Evolutionary conservation across 768 basidiomycete species (phyloP), one percentile per base, ranked within the genome.

Genomic region (Tylopilus balloui): DNA sequence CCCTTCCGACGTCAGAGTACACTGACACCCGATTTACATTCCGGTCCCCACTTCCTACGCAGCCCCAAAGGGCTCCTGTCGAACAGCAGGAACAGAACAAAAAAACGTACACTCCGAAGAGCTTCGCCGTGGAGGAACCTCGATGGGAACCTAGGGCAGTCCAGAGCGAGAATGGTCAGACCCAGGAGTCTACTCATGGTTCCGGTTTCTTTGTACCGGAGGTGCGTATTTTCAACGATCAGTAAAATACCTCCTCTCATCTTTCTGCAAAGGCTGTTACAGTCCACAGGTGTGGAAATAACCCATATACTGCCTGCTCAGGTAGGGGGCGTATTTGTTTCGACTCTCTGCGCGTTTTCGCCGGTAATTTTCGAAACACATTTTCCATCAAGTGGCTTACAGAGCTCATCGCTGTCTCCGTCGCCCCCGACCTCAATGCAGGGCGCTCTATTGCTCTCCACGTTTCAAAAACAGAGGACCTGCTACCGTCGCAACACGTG

Each of bases 361-460:
- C 19, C 0, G 0, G 0, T 3, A 1, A 11, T 20, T 4, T 3
- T 17, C 25, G 27, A 1, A 1, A 5, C 1, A 4, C 0, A 3
- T 2, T 50, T 10, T 28, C 48, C 13, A 0, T 11, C 5, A 14
- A 27, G 20, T 7, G 19, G n/a, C 1, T 23, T 12, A 0, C 3
- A 1, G 3, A 6, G 1, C 0, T 29, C 8, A 0, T 31, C 3
- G 3, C n/a, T n/a, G n/a, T n/a, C n/a, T n/a, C n/a, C n/a, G n/a
- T n/a, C n/a, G n/a, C n/a, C n/a, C n/a, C n/a, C n/a, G n/a, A n/a
- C n/a, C n/a, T n/a, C n/a, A n/a, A n/a, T n/a, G n/a, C n/a, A n/a
- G n/a, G n/a, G n/a, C n/a, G n/a, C n/a, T n/a, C n/a, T n/a, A n/a
- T n/a, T n/a, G n/a, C n/a, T n/a, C n/a, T n/a, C n/a, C n/a, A n/a